phyloP scores from a whole-genome alignment of 345 rosid genomes.

The Aquilaria yunnanensis region DNA sequence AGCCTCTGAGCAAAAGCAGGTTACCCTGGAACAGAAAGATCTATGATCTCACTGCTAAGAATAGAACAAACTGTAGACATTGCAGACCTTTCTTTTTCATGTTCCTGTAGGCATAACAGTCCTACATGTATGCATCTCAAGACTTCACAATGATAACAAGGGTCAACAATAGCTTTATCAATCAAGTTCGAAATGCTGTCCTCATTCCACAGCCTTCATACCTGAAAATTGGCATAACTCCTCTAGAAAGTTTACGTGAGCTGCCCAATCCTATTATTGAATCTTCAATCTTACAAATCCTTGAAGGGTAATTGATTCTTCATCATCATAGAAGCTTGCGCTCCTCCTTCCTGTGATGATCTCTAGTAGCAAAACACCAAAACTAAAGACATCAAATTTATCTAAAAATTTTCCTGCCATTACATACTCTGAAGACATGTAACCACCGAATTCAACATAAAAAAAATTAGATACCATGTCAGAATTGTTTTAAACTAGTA shows the following conservation, averaged over 20 bases:
- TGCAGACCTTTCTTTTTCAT: constrained; percentile 9
- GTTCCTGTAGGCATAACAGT: constrained; percentile 14
- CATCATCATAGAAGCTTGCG: constrained; percentile 25
- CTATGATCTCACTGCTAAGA: constrained; percentile 14
- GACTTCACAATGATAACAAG: constrained; percentile 5
- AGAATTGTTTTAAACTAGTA: background rate
- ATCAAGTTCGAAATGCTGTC: constrained; percentile 4
- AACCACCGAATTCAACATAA: constrained; percentile 26
- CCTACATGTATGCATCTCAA: constrained; percentile 15
- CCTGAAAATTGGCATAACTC: constrained; percentile 17
- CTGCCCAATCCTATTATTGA: no score
- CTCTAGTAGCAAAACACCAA: constrained; percentile 38
- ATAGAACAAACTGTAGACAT: constrained; percentile 14
- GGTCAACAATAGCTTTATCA: constrained; percentile 2
- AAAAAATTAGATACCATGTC: background rate
- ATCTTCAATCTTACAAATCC: constrained; percentile 25
- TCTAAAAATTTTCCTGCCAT: constrained; percentile 35
- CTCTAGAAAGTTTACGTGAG: background rate
- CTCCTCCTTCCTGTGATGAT: constrained; percentile 36
- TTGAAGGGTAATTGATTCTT: constrained; percentile 16
- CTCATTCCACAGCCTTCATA: constrained; percentile 42
- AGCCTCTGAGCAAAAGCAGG: constrained; percentile 9
- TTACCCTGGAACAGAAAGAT: constrained; percentile 14
- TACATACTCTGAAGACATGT: constrained; percentile 46
- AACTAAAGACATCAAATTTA: constrained; percentile 39